Percentiles rank a stretch among this genome's conserved stretches.
These are phyloP conservation scores for Willaertia magna DNA, from an alignment of 208 protist genomes.

Conservation along the genomic window DNA sequence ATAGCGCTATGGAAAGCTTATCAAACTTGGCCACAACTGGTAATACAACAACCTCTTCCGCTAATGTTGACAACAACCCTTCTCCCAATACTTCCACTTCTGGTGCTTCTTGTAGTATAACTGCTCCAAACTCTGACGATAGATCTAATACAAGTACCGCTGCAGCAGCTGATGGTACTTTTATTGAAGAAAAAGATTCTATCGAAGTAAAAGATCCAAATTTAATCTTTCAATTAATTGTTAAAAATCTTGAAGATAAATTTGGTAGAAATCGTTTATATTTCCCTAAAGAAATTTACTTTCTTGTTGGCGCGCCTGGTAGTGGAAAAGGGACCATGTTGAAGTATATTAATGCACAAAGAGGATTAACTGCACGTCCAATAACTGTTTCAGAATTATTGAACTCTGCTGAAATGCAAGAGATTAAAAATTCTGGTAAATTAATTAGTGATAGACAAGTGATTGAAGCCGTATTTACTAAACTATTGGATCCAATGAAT, in stretches of 20 bases:
- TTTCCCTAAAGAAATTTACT: neutral
- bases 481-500: neutral
- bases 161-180: too few relatives aligned
- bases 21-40: too few relatives aligned
- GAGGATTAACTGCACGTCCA: neutral
- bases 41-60: too few relatives aligned
- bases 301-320: neutral
- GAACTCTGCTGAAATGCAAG: neutral
- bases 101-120: too few relatives aligned
- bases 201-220: neutral
- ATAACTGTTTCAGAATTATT: neutral
- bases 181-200: neutral
- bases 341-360: neutral
- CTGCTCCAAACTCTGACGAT: too few relatives aligned
- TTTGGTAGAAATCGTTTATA: neutral
- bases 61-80: too few relatives aligned
- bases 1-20: too few relatives aligned
- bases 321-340: neutral
- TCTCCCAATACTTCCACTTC: too few relatives aligned
- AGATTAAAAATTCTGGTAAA: neutral
- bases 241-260: neutral
- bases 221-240: neutral
- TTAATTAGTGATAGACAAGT: neutral
- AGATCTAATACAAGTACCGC: too few relatives aligned
- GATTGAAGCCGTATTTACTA: neutral